Percentiles rank a stretch among this genome's conserved stretches.
These are phyloP conservation scores for Trichosanthes truncata DNA, from an alignment of 306 rosid species.

Conservation along the genomic window DNA sequence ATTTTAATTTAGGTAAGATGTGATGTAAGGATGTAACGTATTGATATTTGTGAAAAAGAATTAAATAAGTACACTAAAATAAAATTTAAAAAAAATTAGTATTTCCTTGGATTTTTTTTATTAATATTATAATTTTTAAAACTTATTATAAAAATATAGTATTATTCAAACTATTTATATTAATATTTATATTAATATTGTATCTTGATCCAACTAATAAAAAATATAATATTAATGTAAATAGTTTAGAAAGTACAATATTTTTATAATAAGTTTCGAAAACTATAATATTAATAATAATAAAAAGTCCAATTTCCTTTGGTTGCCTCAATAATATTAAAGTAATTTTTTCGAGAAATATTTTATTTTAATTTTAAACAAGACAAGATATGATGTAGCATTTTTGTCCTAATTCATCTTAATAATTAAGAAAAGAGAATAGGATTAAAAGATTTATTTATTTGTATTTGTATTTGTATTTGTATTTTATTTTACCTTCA, in stretches of 20 bases:
- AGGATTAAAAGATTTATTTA: not conserved
- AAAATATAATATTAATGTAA: no score
- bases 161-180: no score
- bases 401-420: not conserved
- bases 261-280: no score
- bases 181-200: no score
- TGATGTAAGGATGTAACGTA: not conserved
- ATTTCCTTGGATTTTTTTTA: no score
- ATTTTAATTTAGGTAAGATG: not conserved
- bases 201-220: no score
- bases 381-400: not conserved
- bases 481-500: not conserved
- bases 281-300: no score
- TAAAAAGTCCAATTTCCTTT: not conserved
- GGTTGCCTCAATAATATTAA: not conserved
- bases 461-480: no score
- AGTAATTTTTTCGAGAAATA: not conserved
- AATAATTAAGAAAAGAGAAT: not conserved
- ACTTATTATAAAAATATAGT: no score
- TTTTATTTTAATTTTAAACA: not conserved
- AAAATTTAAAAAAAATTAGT: no score
- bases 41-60: not conserved
- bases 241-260: no score
- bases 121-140: no score
- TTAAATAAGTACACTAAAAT: not conserved